Base-by-base conservation (phyloP, 805 yeast species). In the Ogataea methanolica region DNA sequence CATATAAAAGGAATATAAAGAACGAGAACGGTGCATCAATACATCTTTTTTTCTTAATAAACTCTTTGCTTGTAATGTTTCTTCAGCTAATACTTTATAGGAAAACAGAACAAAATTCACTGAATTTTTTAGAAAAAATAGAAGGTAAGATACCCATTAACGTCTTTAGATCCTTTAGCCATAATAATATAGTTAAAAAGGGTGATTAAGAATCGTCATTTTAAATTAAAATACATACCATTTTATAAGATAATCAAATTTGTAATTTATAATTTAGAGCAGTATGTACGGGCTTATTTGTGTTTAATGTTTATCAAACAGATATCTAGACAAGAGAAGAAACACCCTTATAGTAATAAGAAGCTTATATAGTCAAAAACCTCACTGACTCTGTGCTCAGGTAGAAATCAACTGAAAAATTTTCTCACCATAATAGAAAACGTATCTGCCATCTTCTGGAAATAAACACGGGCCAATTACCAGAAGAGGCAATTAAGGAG, bases 141-240 rank as follows among this genome's bases (percentile, higher is more conserved):
- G 37, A 51, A 45, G 39, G 39, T 43, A 49, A 16, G 37, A 21
- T 49, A 46, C 41, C 49, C 52, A 52, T 54, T 54, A 60, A 55
- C 59, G 63, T 56, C 62, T 58, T 60, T 60, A 53, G 59, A 57
- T 63, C 67, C 67, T 56, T 60, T 57, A 63, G 67, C 67, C 59
- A 41, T 46, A 21, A 17, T 23, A 7, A 21, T 23, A n/a, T 23
- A 23, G 16, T 19, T 39, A 39, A 33, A 15, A 23, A 39, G 19
- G 11, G 31, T 11, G 12, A 26, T 26, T 26, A 26, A 26, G 31
- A 8, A 26, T 9, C 31, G 31, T 26, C 9, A 26, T 9, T 26
- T 26, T 3, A 26, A 26, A 11, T 9, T 26, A 26, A 26, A 26
- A 29, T 17, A 61, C 65, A 48, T 59, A 60, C 65, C 65, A 60